Conservation (phyloP, 306 rosid genomes). For the Lathyrus oleraceus region DNA sequence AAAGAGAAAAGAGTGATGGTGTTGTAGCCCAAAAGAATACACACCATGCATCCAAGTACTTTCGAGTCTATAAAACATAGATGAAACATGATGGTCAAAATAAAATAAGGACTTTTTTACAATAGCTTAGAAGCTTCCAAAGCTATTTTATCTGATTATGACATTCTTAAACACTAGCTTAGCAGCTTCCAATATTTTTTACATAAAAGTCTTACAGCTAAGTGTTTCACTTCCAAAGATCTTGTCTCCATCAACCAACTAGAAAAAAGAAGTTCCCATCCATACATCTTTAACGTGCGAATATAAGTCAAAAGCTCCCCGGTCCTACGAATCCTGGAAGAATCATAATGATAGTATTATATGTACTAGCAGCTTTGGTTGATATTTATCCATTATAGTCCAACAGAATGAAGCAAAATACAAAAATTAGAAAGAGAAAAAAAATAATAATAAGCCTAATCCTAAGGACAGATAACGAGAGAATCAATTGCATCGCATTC, state of each 20-base stretch:
- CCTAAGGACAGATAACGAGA: slow-evolving; percentile 9
- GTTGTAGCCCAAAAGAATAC: slow-evolving; percentile 99
- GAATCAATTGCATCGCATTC: slow-evolving; percentile 9
- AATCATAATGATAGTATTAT: slow-evolving; percentile 18
- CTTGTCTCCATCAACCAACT: slow-evolving; percentile 94
- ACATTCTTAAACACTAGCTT: slow-evolving; percentile 21
- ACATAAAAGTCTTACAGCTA: slow-evolving; percentile 62
- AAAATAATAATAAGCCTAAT: slow-evolving; percentile 22
- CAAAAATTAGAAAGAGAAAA: slow-evolving; percentile 17
- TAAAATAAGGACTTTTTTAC: neutral
- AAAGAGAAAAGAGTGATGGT: slow-evolving; percentile 87
- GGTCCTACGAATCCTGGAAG: slow-evolving; percentile 76
- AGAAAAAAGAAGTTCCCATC: slow-evolving; percentile 92
- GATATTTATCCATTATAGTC: slow-evolving; percentile 21
- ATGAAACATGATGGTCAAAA: slow-evolving; percentile 32
- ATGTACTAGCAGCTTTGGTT: slow-evolving; percentile 18
- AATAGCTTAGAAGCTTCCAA: neutral
- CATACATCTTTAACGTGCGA: slow-evolving; percentile 91
- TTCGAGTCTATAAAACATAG: slow-evolving; percentile 69
- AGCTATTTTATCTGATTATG: slow-evolving; percentile 21
- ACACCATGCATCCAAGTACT: slow-evolving; percentile 98
- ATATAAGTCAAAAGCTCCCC: slow-evolving; percentile 83
- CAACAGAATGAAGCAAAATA: slow-evolving; percentile 5
- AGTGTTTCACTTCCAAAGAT: slow-evolving; percentile 78
- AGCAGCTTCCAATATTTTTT: slow-evolving; percentile 6